A percentile compares a stretch with the other conserved stretches of the same genome.
Evolutionary conservation across 305 asterid genomes (phyloP).

Genomic region (Fraxinus platypoda): DNA sequence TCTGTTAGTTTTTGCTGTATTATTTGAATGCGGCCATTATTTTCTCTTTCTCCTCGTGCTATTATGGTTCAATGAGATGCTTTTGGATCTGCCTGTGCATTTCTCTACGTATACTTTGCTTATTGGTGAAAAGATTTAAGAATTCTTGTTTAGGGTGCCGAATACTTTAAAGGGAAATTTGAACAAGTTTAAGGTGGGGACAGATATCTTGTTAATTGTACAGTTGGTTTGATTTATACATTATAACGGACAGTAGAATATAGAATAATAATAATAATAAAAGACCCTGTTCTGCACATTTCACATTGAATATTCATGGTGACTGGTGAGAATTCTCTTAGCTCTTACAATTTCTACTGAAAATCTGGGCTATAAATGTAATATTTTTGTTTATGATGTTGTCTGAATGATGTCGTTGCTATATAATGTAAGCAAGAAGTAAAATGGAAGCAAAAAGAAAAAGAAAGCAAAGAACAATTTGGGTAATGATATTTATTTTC

Average conservation of each 20-base stretch:
- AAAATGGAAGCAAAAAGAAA: constrained; percentile 53
- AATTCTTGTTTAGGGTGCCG: constrained; percentile 12
- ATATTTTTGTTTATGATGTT: constrained; percentile 31
- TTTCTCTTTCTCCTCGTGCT: too few relatives aligned
- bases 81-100: constrained; percentile 8
- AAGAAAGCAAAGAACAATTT: constrained; percentile 41
- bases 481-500: constrained; percentile 33
- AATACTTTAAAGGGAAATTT: not conserved
- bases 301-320: constrained; percentile 12
- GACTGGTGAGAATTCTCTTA: constrained; percentile 12
- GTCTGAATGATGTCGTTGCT: constrained; percentile 34
- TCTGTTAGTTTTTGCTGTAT: not conserved
- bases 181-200: not conserved
- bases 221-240: not conserved
- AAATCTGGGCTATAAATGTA: constrained; percentile 31
- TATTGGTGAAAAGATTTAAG: not conserved
- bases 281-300: constrained; percentile 13
- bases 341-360: constrained; percentile 16
- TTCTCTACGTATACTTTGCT: not conserved
- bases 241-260: constrained; percentile 21
- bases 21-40: not conserved
- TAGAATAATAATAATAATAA: not conserved
- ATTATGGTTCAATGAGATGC: constrained; percentile 27
- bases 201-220: not conserved
- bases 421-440: constrained; percentile 47